A percentile compares a stretch with the other conserved stretches of the same genome.
Conservation (phyloP, 2,329 filamentous ascomycete genomes). For the Diaporthe batatas region DNA sequence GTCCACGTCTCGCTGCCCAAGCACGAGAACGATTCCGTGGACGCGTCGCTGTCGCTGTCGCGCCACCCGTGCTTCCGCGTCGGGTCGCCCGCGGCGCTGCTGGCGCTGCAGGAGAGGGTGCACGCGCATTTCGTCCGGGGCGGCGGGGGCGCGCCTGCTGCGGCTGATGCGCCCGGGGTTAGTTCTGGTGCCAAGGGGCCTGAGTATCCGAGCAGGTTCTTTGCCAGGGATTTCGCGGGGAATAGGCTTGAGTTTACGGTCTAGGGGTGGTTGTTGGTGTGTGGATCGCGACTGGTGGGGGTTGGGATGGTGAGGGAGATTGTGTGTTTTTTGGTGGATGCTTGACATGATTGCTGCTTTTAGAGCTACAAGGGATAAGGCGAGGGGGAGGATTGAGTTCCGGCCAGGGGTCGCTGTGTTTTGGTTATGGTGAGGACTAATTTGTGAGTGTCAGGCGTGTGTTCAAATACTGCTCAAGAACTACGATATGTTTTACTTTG, state of each 20-base stretch:
- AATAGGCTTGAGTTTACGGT: constrained; percentile 65
- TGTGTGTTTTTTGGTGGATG: not conserved
- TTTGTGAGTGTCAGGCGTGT: too few relatives aligned
- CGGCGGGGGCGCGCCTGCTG: constrained; percentile 62
- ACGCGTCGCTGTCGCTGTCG: constrained; percentile 58
- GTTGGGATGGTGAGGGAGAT: not conserved
- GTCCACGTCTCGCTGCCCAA: constrained; percentile 66
- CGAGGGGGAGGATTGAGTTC: too few relatives aligned
- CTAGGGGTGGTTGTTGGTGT: not conserved
- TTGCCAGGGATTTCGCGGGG: constrained; percentile 70
- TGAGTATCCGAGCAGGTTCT: constrained; percentile 73
- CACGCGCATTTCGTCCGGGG: constrained; percentile 65
- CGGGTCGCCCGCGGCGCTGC: constrained; percentile 60
- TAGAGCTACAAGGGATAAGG: too few relatives aligned
- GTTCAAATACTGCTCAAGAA: too few relatives aligned
- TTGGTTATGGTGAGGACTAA: too few relatives aligned
- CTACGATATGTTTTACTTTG: too few relatives aligned
- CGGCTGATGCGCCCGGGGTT: constrained; percentile 68
- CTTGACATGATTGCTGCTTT: too few relatives aligned
- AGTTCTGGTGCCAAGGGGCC: constrained; percentile 61
- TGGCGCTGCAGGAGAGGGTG: constrained; percentile 60
- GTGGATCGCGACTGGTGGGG: too few relatives aligned
- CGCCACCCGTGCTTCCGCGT: constrained; percentile 73
- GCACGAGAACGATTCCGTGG: constrained; percentile 47
- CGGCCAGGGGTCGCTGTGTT: too few relatives aligned